Conservation (phyloP, 2,329 filamentous ascomycete genomes). For the Pyricularia grisea region DNA sequence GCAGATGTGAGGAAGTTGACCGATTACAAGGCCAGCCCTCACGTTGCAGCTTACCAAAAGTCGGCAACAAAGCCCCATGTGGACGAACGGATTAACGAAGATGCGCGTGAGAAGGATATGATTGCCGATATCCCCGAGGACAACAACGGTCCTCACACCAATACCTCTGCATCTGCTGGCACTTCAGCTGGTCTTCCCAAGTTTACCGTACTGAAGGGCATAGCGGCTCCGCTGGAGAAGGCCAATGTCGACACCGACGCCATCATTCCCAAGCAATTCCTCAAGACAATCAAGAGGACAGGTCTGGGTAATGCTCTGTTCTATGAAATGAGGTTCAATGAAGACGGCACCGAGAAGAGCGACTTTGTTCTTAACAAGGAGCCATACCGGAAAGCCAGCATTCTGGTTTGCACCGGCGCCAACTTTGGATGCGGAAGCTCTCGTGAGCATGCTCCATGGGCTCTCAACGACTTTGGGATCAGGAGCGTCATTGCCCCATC, state of each 20-base stretch:
- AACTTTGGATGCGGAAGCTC: slow-evolving; percentile 95
- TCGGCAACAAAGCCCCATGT: slow-evolving; percentile 20
- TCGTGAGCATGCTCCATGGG: slow-evolving; percentile 95
- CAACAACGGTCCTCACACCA: slow-evolving; percentile 49
- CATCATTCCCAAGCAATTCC: slow-evolving; percentile 98
- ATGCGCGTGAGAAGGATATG: slow-evolving; percentile 42
- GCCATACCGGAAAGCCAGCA: slow-evolving; percentile 75
- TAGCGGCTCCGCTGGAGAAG: slow-evolving; percentile 78
- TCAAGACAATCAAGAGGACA: slow-evolving; percentile 98
- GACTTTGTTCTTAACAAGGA: slow-evolving; percentile 87
- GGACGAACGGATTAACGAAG: slow-evolving; percentile 42
- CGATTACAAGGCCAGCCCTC: slow-evolving; percentile 45
- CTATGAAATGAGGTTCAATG: slow-evolving; percentile 69
- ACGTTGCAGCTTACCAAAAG: slow-evolving; percentile 45
- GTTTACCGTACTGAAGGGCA: slow-evolving; percentile 76
- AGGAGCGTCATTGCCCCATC: slow-evolving; percentile 86
- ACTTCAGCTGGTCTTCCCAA: slow-evolving; percentile 62
- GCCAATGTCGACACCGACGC: slow-evolving; percentile 97
- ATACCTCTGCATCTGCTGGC: slow-evolving; percentile 41
- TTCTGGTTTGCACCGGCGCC: slow-evolving; percentile 79
- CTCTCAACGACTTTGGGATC: slow-evolving; percentile 92
- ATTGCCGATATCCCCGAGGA: slow-evolving; percentile 55
- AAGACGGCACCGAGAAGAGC: slow-evolving; percentile 64
- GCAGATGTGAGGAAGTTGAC: slow-evolving; percentile 80
- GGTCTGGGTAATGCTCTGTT: slow-evolving; percentile 86